A percentile compares a stretch with the other conserved stretches of the same genome.
Evolutionary conservation across 1,284 basidiomycete species (phyloP).

Genomic region (Pterulicium gracile): DNA sequence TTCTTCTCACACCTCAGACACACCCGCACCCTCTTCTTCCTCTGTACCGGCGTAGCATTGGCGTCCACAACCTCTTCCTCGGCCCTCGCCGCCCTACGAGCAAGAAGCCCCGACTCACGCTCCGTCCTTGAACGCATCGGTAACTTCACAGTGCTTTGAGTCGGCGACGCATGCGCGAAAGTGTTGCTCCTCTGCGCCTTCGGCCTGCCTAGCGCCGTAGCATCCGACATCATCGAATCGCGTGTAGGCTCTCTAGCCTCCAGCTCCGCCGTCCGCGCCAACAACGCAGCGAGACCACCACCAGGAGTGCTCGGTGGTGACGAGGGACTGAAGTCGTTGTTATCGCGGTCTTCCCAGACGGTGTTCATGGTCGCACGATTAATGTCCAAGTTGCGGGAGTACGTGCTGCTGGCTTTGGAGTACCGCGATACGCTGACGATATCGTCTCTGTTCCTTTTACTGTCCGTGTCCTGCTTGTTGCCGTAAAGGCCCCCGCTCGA

Average conservation of each 20-base stretch:
- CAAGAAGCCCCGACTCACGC: background rate
- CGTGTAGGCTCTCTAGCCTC: background rate
- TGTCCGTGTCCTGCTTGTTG: no score
- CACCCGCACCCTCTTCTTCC: constrained; percentile 24
- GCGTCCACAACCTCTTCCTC: no score
- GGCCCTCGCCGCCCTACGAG: background rate
- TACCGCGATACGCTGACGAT: constrained; percentile 12
- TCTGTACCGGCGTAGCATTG: constrained; percentile 7
- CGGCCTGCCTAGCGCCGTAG: background rate
- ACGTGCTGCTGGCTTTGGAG: constrained; percentile 10
- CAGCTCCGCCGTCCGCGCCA: background rate
- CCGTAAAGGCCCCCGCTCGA: background rate
- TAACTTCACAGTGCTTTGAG: background rate
- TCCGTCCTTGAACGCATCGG: background rate
- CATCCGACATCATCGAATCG: background rate
- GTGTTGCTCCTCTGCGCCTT: constrained; percentile 1
- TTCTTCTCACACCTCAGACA: constrained; percentile 60
- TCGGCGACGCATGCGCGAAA: constrained; percentile 5
- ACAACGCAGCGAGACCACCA: background rate
- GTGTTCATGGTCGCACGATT: background rate
- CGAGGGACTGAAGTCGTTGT: no score
- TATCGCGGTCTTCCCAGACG: background rate
- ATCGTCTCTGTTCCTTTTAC: constrained; percentile 4
- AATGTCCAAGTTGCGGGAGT: background rate
- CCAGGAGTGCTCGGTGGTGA: background rate